These are phyloP conservation scores for Schwanniomyces occidentalis DNA, from an alignment of 805 yeast species.

Conservation along the genomic window DNA sequence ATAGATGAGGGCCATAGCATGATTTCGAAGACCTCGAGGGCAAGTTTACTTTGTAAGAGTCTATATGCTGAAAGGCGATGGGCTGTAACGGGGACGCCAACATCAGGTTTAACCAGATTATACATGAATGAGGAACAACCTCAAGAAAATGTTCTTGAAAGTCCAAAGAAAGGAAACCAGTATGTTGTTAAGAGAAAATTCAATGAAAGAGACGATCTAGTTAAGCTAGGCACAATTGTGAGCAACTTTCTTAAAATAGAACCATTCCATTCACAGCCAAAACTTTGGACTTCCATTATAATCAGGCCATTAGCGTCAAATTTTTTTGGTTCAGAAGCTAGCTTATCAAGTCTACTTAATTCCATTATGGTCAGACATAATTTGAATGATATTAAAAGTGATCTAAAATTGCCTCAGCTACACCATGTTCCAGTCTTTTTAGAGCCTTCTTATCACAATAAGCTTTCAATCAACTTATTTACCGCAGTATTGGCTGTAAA, in stretches of 20 bases:
- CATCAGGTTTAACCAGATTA: constrained; percentile 63
- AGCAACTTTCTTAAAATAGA: constrained; percentile 55
- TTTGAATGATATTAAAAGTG: constrained; percentile 52
- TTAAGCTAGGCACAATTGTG: constrained; percentile 52
- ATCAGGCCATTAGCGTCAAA: constrained; percentile 48
- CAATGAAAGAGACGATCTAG: constrained; percentile 53
- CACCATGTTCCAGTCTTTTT: constrained; percentile 59
- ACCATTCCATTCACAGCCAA: constrained; percentile 53
- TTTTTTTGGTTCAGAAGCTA: constrained; percentile 40
- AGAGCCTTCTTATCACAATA: constrained; percentile 64
- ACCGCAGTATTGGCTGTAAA: constrained; percentile 68
- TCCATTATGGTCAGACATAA: constrained; percentile 59
- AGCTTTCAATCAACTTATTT: constrained; percentile 60
- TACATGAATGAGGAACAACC: constrained; percentile 44
- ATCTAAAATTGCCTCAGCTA: constrained; percentile 57
- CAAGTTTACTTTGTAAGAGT: constrained; percentile 48
- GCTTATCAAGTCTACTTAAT: constrained; percentile 43
- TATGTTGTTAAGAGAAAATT: constrained; percentile 52
- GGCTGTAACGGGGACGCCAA: constrained; percentile 79
- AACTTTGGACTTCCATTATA: constrained; percentile 48
- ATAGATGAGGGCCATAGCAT: constrained; percentile 78
- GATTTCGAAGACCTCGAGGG: constrained; percentile 51
- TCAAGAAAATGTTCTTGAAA: constrained; percentile 8
- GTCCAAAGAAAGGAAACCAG: constrained; percentile 21
- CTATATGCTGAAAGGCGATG: constrained; percentile 62